Evolutionary conservation across 2,329 filamentous ascomycete genomes (phyloP), one percentile per base, ranked within the genome.

Genomic region (Ceratocystis papillata): DNA sequence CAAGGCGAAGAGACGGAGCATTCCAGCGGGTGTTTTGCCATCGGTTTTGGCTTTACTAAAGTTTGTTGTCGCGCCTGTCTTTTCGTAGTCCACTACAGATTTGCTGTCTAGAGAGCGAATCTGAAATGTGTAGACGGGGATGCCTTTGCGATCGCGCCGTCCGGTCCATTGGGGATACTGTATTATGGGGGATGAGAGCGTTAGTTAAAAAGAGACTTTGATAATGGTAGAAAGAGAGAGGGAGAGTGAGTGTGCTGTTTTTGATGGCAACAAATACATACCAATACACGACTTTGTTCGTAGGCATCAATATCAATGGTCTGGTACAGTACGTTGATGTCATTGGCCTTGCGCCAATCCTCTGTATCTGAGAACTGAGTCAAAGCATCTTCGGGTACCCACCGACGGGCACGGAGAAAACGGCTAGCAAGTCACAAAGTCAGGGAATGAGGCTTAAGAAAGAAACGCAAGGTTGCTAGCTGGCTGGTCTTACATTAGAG

Each of bases 101-200:
- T 96, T 95, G 73, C 82, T 83, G 77, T 95, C 89, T 71, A 96
- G 82, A 67, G 89, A 84, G 68, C 84, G 83, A 74, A 96, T 90
- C 76, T 95, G 89, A 76, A 89, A 96, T 68, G 96, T 83, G 76
- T 94, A 96, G 71, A 96, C 82, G 6, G 93, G 93, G 69, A 96
- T 96, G 70, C 93, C 93, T 71, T 91, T 88, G 71, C 63, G 88
- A 77, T 96, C 93, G 70, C 92, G 85, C 70, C 91, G 88, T 65
- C 93, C 93, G 22, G 90, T 95, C 89, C 91, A 96, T 84, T 96
- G 90, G 28, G 92, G 91, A 73, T 96, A 96, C 88, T 92, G 72
- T 65, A 69, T 73, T 65, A 73, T 68, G 45, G n/a, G 17, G 5
- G 37, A 30, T 37, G 22, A 7, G 20, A 8, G 20, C 17, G 28